Evolutionary conservation across 2,329 filamentous ascomycete genomes (phyloP).

Genomic region (Pseudopithomyces maydicus): DNA sequence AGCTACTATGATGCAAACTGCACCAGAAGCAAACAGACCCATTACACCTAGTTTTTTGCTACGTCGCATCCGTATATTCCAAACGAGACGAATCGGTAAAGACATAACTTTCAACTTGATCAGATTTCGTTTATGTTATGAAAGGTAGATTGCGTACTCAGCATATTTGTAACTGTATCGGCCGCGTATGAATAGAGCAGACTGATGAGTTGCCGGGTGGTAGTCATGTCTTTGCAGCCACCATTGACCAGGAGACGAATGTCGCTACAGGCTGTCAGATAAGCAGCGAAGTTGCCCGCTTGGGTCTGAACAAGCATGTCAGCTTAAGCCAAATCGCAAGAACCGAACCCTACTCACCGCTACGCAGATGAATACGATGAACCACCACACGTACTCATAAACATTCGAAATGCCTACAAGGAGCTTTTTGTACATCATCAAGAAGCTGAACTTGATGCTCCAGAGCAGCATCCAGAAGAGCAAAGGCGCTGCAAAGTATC

Average conservation of each 20-base stretch:
- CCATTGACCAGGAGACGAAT: not conserved
- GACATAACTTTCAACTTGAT: constrained; percentile 30
- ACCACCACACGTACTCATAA: not conserved
- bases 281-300: not conserved
- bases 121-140: not conserved
- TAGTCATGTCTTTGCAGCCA: not conserved
- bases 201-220: not conserved
- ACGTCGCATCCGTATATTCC: constrained; percentile 37
- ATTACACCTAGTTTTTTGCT: constrained; percentile 39
- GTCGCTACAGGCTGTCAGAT: not conserved
- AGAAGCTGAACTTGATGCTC: not conserved
- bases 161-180: not conserved
- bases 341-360: not conserved
- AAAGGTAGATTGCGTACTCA: constrained; percentile 15
- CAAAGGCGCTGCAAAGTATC: not conserved
- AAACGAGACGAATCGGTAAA: constrained; percentile 40
- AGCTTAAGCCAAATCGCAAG: not conserved
- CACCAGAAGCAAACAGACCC: constrained; percentile 16
- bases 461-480: not conserved
- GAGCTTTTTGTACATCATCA: not conserved
- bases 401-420: not conserved
- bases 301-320: not conserved
- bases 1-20: constrained; percentile 19
- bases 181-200: not conserved
- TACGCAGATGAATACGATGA: not conserved